Percentiles rank a stretch among this genome's conserved stretches.
Conservation (phyloP, 768 basidiomycete genomes). For the Phallus indusiatus region DNA sequence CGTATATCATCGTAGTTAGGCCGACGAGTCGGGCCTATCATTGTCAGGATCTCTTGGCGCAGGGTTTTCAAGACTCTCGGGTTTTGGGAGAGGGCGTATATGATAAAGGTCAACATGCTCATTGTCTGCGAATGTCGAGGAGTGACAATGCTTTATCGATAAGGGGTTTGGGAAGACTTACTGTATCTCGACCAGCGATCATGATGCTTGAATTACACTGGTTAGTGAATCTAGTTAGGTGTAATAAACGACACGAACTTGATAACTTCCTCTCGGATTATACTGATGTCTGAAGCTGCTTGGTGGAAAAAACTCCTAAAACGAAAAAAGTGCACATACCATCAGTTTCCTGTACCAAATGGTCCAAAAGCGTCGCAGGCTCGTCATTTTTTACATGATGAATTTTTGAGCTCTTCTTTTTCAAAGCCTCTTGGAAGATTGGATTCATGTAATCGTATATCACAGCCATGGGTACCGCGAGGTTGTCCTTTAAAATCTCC, state of each 20-base stretch:
- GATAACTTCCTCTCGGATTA: not conserved
- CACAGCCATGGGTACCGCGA: constrained; percentile 39
- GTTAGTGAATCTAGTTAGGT: not conserved
- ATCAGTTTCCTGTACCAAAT: constrained; percentile 44
- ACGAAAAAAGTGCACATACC: constrained; percentile 13
- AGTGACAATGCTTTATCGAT: not conserved
- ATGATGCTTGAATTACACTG: not conserved
- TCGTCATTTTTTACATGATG: constrained; percentile 19
- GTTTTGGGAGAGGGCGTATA: constrained; percentile 39
- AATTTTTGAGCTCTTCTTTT: constrained; percentile 24
- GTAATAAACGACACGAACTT: not conserved
- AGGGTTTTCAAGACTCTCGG: constrained; percentile 30
- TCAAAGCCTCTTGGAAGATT: constrained; percentile 33
- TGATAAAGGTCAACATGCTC: constrained; percentile 31
- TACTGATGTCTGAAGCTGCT: not conserved
- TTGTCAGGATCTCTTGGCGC: constrained; percentile 34
- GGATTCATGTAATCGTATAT: constrained; percentile 46
- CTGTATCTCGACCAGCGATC: constrained; percentile 4
- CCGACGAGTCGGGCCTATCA: not conserved
- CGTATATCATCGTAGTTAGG: constrained; percentile 20
- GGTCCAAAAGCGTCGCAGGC: constrained; percentile 43
- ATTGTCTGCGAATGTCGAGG: constrained; percentile 27
- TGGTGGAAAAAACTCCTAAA: not conserved
- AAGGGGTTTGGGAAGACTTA: not conserved
- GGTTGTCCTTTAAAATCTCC: constrained; percentile 41